These are phyloP conservation scores for Cyathus striatus DNA, from an alignment of 768 basidiomycete genomes.

Conservation along the genomic window DNA sequence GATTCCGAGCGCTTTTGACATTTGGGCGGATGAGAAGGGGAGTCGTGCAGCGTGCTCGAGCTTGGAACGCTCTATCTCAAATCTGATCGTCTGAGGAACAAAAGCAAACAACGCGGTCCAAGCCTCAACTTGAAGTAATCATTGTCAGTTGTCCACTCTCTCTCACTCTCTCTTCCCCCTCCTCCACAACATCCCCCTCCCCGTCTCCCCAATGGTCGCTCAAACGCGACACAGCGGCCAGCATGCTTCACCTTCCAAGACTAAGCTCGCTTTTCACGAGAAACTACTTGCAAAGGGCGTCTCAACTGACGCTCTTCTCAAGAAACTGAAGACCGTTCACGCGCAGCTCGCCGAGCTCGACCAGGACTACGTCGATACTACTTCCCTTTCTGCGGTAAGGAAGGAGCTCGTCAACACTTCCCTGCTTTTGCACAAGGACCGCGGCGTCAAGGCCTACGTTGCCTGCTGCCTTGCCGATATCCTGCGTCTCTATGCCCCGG, in stretches of 20 bases:
- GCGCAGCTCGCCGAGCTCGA: slow-evolving; percentile 76
- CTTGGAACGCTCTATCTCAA: too few species aligned
- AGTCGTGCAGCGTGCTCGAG: too few species aligned
- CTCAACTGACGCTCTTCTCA: slow-evolving; percentile 77
- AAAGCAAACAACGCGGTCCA: slow-evolving; percentile 41
- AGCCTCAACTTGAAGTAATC: slow-evolving; percentile 3
- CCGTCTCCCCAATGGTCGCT: slow-evolving; percentile 54
- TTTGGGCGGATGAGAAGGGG: slow-evolving; percentile 10
- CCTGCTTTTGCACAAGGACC: slow-evolving; percentile 90
- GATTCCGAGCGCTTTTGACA: slow-evolving; percentile 30
- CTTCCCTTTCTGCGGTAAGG: slow-evolving; percentile 62
- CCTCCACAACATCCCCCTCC: slow-evolving; percentile 9
- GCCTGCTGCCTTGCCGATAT: slow-evolving; percentile 95
- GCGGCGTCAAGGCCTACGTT: slow-evolving; percentile 91
- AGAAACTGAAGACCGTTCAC: slow-evolving; percentile 80
- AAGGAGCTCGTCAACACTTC: slow-evolving; percentile 77
- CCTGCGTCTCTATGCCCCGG: slow-evolving; percentile 90
- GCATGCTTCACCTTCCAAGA: slow-evolving; percentile 45
- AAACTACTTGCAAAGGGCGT: slow-evolving; percentile 75
- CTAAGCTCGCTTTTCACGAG: slow-evolving; percentile 73
- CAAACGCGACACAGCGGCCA: slow-evolving; percentile 61
- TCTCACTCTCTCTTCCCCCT: slow-evolving; percentile 10
- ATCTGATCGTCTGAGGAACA: slow-evolving; percentile 15
- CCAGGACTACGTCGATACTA: slow-evolving; percentile 78
- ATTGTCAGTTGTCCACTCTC: slow-evolving; percentile 2